These are phyloP conservation scores for Claviceps cyperi DNA, from an alignment of 2,329 filamentous ascomycete species.

Conservation along the genomic window DNA sequence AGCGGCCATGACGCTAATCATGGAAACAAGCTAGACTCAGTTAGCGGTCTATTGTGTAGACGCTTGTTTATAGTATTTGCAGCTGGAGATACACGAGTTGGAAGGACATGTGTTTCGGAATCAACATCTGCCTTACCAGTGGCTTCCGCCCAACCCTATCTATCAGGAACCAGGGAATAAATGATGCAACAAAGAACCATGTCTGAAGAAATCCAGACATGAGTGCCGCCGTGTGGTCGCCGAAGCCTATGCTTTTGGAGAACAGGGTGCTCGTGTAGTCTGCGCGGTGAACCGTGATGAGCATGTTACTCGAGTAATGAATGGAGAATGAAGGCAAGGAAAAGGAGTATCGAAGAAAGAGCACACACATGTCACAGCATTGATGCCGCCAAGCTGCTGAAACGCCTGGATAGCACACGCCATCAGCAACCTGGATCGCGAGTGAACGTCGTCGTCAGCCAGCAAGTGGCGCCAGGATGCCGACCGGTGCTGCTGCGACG, in stretches of 20 bases:
- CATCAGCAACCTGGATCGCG: slow-evolving; percentile 16
- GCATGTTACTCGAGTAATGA: background rate
- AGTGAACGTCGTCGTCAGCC: slow-evolving; percentile 18
- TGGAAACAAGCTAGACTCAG: slow-evolving; percentile 18
- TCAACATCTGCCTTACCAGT: slow-evolving; percentile 11
- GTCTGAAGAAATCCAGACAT: slow-evolving; percentile 39
- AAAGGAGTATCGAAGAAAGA: too few relatives aligned
- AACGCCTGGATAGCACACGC: slow-evolving; percentile 17
- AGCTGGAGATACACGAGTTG: too few relatives aligned
- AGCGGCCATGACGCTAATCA: slow-evolving; percentile 25
- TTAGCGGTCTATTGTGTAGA: background rate
- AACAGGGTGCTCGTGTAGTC: slow-evolving; percentile 33
- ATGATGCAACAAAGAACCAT: slow-evolving; percentile 25
- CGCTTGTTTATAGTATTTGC: too few relatives aligned
- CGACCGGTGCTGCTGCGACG: background rate
- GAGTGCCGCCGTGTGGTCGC: slow-evolving; percentile 28
- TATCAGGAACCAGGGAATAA: slow-evolving; percentile 32
- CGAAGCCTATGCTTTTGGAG: slow-evolving; percentile 27
- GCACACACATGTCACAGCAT: slow-evolving; percentile 28
- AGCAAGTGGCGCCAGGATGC: slow-evolving; percentile 18
- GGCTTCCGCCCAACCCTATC: slow-evolving; percentile 30
- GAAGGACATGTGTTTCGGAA: too few relatives aligned
- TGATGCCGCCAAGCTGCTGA: slow-evolving; percentile 35
- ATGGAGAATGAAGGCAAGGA: background rate
- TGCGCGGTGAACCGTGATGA: slow-evolving; percentile 5